Evolutionary conservation across 1,284 basidiomycete genomes (phyloP), one percentile per base, ranked within the genome.

Genomic region (Porogramme epimiltina): DNA sequence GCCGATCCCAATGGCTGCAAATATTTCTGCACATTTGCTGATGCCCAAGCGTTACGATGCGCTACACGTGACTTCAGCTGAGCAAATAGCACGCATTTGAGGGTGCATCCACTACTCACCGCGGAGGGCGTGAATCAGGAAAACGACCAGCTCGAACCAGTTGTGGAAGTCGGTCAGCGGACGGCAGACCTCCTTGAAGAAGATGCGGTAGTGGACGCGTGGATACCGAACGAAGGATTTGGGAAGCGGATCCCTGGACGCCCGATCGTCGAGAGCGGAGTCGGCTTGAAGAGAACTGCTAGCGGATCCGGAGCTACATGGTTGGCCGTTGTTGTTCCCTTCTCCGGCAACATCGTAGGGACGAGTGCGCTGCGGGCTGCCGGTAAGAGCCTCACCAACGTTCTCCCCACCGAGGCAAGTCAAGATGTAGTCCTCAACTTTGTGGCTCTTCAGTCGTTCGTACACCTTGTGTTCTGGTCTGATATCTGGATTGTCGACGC

Each of bases 171-270:
- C n/a, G 2, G 22, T 31, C 18, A 51, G 23, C 3, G 49, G 39
- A 3, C 39, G 28, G 38, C 43, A 39, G 18, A 51, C 24, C 23
- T 51, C 31, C 18, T 41, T n/a, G 6, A 45, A 20, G 10, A 42
- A 4, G 11, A 51, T n/a, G 4, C 44, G 49, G 25, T 51, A 51
- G 33, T 51, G 49, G 18, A 31, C 33, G 16, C 40, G 39, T n/a
- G n/a, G n/a, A n/a, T n/a, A n/a, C n/a, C n/a, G n/a, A n/a, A n/a
- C n/a, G n/a, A n/a, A n/a, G n/a, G n/a, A n/a, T n/a, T n/a, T n/a
- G n/a, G n/a, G n/a, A n/a, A n/a, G n/a, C n/a, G n/a, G n/a, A n/a
- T n/a, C n/a, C n/a, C n/a, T n/a, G n/a, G n/a, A n/a, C n/a, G n/a
- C n/a, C n/a, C n/a, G n/a, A n/a, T n/a, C n/a, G n/a, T n/a, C n/a